Evolutionary conservation across 2,329 filamentous ascomycete genomes (phyloP), one percentile per base, ranked within the genome.

Genomic region (Venturia carpophila): DNA sequence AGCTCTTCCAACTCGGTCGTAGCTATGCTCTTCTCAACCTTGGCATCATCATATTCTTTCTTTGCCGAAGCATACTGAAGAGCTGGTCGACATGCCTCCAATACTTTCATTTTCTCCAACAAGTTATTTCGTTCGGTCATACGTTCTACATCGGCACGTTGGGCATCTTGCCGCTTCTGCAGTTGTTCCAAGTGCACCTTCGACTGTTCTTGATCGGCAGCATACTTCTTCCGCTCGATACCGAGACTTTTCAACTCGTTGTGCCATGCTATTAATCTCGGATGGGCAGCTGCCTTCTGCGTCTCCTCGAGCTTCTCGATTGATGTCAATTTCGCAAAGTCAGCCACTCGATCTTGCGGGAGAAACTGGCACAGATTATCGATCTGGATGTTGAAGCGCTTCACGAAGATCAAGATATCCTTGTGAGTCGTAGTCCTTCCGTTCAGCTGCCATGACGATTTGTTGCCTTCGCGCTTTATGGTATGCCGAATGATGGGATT

Each of bases 341-440:
- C 92, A 30, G 92, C 91, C 1, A 99, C 94, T 69, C 92, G 89
- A 73, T 99, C 94, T 75, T 99, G 94, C 0, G 94, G 94, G 56
- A 99, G 79, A 71, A 99, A 99, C 74, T 99, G 94, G 74, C 94
- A 99, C 1, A 99, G 82, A 70, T 99, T 99, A 79, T 99, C 94
- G 68, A 97, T 91, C 75, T 99, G 94, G 63, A 99, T 97, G 61
- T 88, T 88, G 71, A 96, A 86, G 11, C 81, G 82, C 66, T 80
- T 83, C 67, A 88, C 89, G 61, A 96, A 78, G 11, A 81, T 77
- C 70, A 88, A 81, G 7, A 97, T 82, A 3, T 80, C 80, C 71
- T 87, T 88, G 68, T 86, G 84, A 1, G 75, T 75, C 11, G 81
- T 81, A 5, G 80, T 82, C 68, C 81, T 84, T 49, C 87, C 87